phyloP scores from a whole-genome alignment of 179 eudicot species.

The Corrigiola litoralis region DNA sequence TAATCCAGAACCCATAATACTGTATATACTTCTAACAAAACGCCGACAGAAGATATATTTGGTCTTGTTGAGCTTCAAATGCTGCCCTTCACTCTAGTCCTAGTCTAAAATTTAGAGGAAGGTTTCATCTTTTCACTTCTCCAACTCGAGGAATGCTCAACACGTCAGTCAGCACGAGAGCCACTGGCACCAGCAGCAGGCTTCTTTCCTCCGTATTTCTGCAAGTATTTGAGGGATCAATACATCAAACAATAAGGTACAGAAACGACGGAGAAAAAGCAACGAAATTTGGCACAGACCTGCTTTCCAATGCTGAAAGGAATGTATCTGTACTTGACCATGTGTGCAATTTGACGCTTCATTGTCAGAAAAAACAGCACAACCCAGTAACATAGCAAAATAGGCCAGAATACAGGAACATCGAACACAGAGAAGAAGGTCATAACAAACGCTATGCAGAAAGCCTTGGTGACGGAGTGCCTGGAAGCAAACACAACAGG shows the following conservation, averaged over 20 bases:
- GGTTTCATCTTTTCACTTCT: slow-evolving; percentile 13
- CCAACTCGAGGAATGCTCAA: neutral
- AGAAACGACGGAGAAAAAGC: neutral
- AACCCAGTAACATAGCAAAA: slow-evolving; percentile 64
- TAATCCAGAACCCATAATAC: slow-evolving; percentile 11
- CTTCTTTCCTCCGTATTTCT: slow-evolving; percentile 43
- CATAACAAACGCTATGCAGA: slow-evolving; percentile 47
- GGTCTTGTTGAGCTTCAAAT: slow-evolving; percentile 14
- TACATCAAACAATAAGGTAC: neutral
- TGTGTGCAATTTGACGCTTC: slow-evolving; percentile 74
- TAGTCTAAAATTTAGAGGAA: slow-evolving; percentile 14
- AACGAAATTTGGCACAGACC: slow-evolving; percentile 28
- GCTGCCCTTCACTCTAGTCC: slow-evolving; percentile 14
- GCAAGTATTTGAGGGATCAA: slow-evolving; percentile 1
- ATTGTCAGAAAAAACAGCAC: slow-evolving; percentile 64
- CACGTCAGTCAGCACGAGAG: slow-evolving; percentile 32
- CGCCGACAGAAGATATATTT: slow-evolving; percentile 8
- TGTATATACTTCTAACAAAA: slow-evolving; percentile 27
- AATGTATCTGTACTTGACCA: slow-evolving; percentile 66
- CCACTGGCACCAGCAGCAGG: slow-evolving; percentile 22
- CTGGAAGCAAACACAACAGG: slow-evolving; percentile 28
- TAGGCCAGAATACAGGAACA: slow-evolving; percentile 81
- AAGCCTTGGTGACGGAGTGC: slow-evolving; percentile 66
- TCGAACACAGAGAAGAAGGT: slow-evolving; percentile 69
- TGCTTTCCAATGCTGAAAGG: slow-evolving; percentile 71